Base-by-base conservation (phyloP, 176 grass and related monocot species). In the Rhynchospora breviuscula region DNA sequence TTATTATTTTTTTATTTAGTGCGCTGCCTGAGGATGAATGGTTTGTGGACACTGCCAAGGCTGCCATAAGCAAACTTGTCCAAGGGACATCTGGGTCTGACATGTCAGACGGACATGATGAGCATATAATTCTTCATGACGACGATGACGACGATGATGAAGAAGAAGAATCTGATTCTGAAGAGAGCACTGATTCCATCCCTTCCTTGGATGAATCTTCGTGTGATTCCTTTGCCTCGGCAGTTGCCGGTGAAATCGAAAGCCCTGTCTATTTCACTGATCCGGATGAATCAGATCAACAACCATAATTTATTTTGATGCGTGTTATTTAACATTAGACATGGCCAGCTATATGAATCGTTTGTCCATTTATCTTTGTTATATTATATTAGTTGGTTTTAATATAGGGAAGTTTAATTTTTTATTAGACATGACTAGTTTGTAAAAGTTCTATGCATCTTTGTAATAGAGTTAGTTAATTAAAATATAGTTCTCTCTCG, bases 181-280 rank as follows among this genome's bases (percentile, higher is more conserved):
- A 94, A 10, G 92, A 91, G 81, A 95, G 85, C 57, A 86, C 66
- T 57, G 83, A 72, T 15, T 84, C 54, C 25, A 70, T 70, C 6
- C 87, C 90, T 3, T 81, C 67, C 6, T 53, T 75, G 35, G 91
- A 89, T 12, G 80, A 68, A 66, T 68, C 80, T 12, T 93, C 92
- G 26, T 88, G 86, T 63, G 96, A 98, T 48, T 93, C 96, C 8
- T 95, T 98, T 89, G 93, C 96, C 82, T 98, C 96, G 65, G 96
- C 96, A 70, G 95, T 92, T 49, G 93, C 90, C 22, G 91, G 92
- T 58, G 96, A 93, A 26, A 90, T 91, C 5, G 96, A 99, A 70
- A 95, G 85, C 56, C 91, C 96, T 60, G 65, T 88, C 68, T 93
- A 98, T 87, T 95, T 91, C 85, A 95, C 89, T 26, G 91, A 95